Evolutionary conservation across 208 protist species (phyloP).

Genomic region (Angomonas deanei): DNA sequence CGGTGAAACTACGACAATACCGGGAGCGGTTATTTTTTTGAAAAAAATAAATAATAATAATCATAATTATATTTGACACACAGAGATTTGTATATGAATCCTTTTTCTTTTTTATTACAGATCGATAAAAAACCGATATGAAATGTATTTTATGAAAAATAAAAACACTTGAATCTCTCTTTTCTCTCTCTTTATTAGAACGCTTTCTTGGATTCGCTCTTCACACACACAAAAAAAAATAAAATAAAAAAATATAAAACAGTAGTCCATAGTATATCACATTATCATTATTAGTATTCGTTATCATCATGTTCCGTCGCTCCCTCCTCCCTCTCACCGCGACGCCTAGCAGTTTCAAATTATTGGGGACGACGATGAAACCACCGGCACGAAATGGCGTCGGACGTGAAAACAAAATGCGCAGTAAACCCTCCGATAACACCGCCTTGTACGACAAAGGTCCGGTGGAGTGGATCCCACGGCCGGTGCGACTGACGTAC

Average conservation of each 20-base stretch:
- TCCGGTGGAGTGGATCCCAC: conserved; percentile 86
- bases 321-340: conserved; percentile 25
- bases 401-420: conserved; percentile 82
- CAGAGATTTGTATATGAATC: too few species aligned
- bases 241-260: background rate
- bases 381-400: conserved; percentile 62
- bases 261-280: background rate
- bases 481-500: conserved; percentile 78
- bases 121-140: too few species aligned
- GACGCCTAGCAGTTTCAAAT: conserved; percentile 65
- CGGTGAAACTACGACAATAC: background rate
- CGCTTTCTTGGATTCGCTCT: background rate
- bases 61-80: too few species aligned
- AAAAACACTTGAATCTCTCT: background rate
- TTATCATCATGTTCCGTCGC: conserved; percentile 10
- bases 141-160: too few species aligned
- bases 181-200: conserved; percentile 2
- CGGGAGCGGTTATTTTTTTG: background rate
- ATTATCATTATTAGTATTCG: background rate
- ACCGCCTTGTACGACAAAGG: conserved; percentile 87
- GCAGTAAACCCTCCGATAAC: conserved; percentile 86
- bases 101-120: too few species aligned
- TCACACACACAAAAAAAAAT: background rate
- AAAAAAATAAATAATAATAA: too few species aligned
- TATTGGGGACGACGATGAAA: conserved; percentile 68